Percentiles rank a stretch among this genome's conserved stretches.
Evolutionary conservation across 2,329 filamentous ascomycete genomes (phyloP).

Genomic region (Juglanconis oblonga): DNA sequence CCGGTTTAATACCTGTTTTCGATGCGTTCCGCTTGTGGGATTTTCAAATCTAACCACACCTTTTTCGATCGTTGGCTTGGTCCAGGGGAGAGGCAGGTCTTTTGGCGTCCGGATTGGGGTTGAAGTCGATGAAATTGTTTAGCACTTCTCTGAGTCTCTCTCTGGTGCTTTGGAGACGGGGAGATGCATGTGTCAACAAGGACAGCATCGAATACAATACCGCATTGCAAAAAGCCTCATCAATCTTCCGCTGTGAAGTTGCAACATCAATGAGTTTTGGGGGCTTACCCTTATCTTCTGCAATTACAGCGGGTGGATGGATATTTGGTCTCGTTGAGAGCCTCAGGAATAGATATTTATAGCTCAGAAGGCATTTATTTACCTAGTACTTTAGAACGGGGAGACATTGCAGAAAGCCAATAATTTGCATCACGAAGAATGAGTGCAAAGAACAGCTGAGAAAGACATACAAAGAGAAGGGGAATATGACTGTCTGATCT

Average conservation of each 20-base stretch:
- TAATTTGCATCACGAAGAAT: too few relatives aligned
- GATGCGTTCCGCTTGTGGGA: conserved; percentile 21
- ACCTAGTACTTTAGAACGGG: too few relatives aligned
- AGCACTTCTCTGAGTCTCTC: neutral
- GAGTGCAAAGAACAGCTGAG: too few relatives aligned
- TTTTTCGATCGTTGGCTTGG: conserved; percentile 12
- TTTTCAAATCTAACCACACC: conserved; percentile 18
- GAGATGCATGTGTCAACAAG: neutral
- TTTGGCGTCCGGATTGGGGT: conserved; percentile 13
- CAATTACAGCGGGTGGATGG: too few relatives aligned
- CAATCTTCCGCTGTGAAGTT: neutral
- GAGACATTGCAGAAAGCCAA: too few relatives aligned
- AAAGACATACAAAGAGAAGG: too few relatives aligned
- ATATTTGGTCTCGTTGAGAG: too few relatives aligned
- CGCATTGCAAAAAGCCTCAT: neutral
- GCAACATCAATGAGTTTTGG: neutral
- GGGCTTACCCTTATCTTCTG: too few relatives aligned
- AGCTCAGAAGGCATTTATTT: too few relatives aligned
- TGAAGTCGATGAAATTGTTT: conserved; percentile 13
- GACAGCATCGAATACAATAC: conserved; percentile 2
- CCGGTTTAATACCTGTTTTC: conserved; percentile 31
- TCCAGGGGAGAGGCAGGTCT: conserved; percentile 14
- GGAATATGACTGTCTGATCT: too few relatives aligned
- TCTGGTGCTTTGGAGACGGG: neutral
- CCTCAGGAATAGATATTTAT: too few relatives aligned